Evolutionary conservation across 495 filamentous ascomycete genomes (phyloP).

Genomic region (Daldinia loculata): DNA sequence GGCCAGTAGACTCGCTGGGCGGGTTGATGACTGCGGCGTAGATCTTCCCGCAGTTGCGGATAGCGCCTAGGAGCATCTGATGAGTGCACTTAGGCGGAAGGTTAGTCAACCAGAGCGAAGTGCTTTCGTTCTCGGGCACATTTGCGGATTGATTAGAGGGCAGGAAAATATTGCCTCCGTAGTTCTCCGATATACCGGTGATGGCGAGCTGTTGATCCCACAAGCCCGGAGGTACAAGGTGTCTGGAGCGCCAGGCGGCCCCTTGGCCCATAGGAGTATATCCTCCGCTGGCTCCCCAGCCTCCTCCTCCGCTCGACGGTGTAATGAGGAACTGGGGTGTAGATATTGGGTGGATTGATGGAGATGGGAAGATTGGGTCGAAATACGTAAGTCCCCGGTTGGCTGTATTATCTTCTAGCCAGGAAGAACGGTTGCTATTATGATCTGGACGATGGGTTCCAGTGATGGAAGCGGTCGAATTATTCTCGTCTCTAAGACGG

Average conservation of each 20-base stretch:
- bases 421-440: not conserved
- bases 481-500: not conserved
- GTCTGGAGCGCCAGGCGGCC: not conserved
- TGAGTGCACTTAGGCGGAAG: constrained; percentile 43
- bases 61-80: constrained; percentile 39
- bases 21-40: constrained; percentile 50
- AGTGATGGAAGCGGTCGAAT: not conserved
- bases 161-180: constrained; percentile 44
- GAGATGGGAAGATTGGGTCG: not conserved
- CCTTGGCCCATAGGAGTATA: constrained; percentile 9
- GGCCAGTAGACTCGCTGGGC: constrained; percentile 21
- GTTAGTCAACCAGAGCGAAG: constrained; percentile 50
- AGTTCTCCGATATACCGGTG: constrained; percentile 39
- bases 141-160: constrained; percentile 43
- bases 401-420: not conserved
- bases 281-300: not conserved
- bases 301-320: not conserved
- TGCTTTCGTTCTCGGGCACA: constrained; percentile 45
- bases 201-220: constrained; percentile 1
- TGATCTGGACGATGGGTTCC: not conserved
- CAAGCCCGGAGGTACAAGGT: not conserved
- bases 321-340: not conserved
- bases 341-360: not conserved
- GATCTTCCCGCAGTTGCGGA: constrained; percentile 48
- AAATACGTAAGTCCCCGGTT: not conserved